Evolutionary conservation across 2,329 filamentous ascomycete genomes (phyloP), one percentile per base, ranked within the genome.

Genomic region (Aspergillus felis): DNA sequence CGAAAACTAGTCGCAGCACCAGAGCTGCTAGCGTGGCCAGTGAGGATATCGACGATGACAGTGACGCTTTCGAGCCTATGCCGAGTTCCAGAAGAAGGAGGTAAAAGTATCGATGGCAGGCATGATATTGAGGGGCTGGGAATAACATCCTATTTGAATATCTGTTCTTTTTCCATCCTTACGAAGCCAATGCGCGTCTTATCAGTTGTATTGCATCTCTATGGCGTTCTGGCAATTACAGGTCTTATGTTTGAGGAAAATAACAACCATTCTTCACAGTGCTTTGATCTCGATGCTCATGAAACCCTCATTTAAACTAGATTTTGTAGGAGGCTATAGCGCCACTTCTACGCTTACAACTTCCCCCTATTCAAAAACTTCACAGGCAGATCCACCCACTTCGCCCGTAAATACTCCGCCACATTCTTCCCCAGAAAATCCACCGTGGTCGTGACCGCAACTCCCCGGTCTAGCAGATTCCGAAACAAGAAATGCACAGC

Each of bases 11-110:
- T 46, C 66, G 71, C 29, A 64, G 71, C 38, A 74, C 65, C 47
- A 71, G 70, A 41, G 68, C 64, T 22, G 58, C 68, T n/a, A 75
- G 71, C 56, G 66, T 71, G 8, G 57, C 74, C 10, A 76, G 74
- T 53, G 75, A 75, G 50, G 74, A 75, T 57, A 70, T 75, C 54
- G 74, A 76, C 35, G 74, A 77, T 53, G 74, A 76, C 50, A 74
- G 75, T 53, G 77, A 79, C 68, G 78, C 76, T 12, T 80, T 80
- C 69, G 78, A 80, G 62, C 73, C 77, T 28, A 67, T 71, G 64
- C 63, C 62, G 27, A 66, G 59, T 57, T 61, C 62, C 2, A 62
- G 50, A 20, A 59, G 68, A 24, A 63, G 68, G 54, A 71, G 67
- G 52, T 70, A 67, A 57, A 6, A 1, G 50, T 48, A 14, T 32